Percentiles rank a stretch among this genome's conserved stretches.
Evolutionary conservation across 805 yeast genomes (phyloP).

Genomic region (Candida andamanensis): DNA sequence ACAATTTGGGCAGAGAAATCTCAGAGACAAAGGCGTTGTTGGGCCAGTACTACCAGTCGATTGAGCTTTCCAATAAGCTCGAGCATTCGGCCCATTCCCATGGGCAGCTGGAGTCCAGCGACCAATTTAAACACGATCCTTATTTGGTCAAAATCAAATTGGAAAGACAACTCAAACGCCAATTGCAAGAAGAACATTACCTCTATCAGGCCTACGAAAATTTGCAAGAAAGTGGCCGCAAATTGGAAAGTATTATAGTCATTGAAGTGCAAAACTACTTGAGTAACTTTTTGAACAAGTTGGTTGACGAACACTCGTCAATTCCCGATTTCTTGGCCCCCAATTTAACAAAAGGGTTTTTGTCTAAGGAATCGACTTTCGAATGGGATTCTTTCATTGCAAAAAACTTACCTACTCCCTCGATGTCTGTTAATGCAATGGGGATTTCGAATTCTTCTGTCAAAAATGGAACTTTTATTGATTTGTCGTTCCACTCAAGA

Average conservation of each 20-base stretch:
- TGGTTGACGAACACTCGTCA: constrained; percentile 69
- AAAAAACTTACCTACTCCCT: constrained; percentile 48
- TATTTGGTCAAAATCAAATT: constrained; percentile 64
- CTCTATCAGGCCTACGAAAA: constrained; percentile 85
- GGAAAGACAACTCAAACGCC: constrained; percentile 74
- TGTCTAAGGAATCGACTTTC: constrained; percentile 69
- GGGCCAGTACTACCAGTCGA: constrained; percentile 50
- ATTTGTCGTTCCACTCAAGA: constrained; percentile 33
- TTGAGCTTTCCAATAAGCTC: constrained; percentile 54
- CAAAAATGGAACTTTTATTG: constrained; percentile 36
- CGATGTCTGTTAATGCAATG: constrained; percentile 21
- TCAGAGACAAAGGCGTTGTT: constrained; percentile 35
- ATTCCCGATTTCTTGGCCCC: constrained; percentile 64
- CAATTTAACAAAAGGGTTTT: constrained; percentile 49
- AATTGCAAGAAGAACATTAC: constrained; percentile 77
- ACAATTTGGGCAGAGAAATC: constrained; percentile 60
- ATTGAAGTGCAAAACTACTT: constrained; percentile 81
- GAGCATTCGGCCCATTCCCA: constrained; percentile 19
- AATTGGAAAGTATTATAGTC: constrained; percentile 80
- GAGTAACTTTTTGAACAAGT: constrained; percentile 61
- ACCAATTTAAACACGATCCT: constrained; percentile 64
- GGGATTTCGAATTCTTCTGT: constrained; percentile 21
- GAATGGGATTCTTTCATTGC: constrained; percentile 87
- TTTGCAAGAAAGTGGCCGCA: constrained; percentile 81
- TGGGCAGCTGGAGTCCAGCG: constrained; percentile 10